phyloP scores from a whole-genome alignment of 108 stramenopile genomes.

The Nitzschia sp. region DNA sequence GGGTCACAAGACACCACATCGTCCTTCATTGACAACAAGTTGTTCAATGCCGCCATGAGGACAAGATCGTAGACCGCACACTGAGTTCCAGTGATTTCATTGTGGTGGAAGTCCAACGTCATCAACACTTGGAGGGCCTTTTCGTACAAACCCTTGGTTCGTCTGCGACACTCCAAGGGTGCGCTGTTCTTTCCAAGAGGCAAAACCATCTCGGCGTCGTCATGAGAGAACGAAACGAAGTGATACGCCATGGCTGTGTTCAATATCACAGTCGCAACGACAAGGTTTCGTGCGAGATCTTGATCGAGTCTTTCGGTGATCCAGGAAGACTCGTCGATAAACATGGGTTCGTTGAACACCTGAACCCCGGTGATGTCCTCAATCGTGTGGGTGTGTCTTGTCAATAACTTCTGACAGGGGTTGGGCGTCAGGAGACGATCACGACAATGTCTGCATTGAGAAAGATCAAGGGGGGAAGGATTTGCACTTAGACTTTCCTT shows the following conservation, averaged over 20 bases:
- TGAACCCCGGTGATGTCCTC: too few relatives aligned
- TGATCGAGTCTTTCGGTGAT: too few relatives aligned
- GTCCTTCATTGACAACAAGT: background rate
- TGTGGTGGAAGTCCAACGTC: background rate
- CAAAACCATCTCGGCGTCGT: background rate
- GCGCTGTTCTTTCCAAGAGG: background rate
- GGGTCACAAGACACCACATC: background rate
- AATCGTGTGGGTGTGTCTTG: too few relatives aligned
- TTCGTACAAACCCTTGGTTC: background rate
- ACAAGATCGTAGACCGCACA: background rate
- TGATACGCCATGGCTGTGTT: slow-evolving; percentile 8
- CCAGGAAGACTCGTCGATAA: too few relatives aligned
- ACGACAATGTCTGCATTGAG: too few relatives aligned
- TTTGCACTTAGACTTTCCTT: too few relatives aligned
- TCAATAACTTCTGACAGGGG: too few relatives aligned
- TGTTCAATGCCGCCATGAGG: background rate
- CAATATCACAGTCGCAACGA: background rate
- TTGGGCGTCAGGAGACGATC: too few relatives aligned
- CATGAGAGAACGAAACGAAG: background rate
- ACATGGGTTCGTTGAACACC: too few relatives aligned
- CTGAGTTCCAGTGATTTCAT: background rate
- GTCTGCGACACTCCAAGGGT: background rate
- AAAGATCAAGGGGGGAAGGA: too few relatives aligned
- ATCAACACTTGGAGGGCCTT: background rate
- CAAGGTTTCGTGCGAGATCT: too few relatives aligned